phyloP scores from a whole-genome alignment of 2,329 filamentous ascomycete genomes.

The Epichloe sylvatica region DNA sequence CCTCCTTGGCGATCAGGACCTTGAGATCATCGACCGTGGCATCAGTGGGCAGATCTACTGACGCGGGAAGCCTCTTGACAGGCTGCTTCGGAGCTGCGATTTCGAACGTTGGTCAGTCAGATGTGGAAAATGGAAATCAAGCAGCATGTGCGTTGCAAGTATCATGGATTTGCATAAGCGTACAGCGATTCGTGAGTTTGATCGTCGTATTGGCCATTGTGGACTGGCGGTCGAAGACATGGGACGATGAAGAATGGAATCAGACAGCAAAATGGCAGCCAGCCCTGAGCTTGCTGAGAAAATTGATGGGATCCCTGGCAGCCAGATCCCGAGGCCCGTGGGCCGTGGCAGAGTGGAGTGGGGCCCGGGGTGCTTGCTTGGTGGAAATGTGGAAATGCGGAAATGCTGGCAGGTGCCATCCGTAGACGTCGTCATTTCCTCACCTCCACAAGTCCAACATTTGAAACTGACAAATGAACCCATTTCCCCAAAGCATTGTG shows the following conservation, averaged over 20 bases:
- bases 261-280: not conserved
- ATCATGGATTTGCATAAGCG: not conserved
- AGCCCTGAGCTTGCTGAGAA: not conserved
- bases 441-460: not conserved
- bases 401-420: too few relatives aligned
- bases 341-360: not conserved
- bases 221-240: not conserved
- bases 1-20: conserved; percentile 35
- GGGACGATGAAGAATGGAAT: not conserved
- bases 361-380: not conserved
- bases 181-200: conserved; percentile 12
- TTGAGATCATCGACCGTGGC: conserved; percentile 50
- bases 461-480: too few relatives aligned
- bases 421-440: not conserved
- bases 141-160: not conserved
- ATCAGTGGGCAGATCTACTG: conserved; percentile 33
- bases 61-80: conserved; percentile 39
- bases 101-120: conserved; percentile 3
- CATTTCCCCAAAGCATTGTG: too few relatives aligned
- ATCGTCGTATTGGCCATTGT: conserved; percentile 8
- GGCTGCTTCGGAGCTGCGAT: conserved; percentile 31
- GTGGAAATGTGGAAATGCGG: too few relatives aligned
- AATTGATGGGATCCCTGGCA: not conserved
- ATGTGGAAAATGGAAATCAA: not conserved
- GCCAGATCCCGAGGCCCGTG: not conserved